These are phyloP conservation scores for Leccinum fibrillosum DNA, from an alignment of 768 basidiomycete genomes.

Conservation along the genomic window DNA sequence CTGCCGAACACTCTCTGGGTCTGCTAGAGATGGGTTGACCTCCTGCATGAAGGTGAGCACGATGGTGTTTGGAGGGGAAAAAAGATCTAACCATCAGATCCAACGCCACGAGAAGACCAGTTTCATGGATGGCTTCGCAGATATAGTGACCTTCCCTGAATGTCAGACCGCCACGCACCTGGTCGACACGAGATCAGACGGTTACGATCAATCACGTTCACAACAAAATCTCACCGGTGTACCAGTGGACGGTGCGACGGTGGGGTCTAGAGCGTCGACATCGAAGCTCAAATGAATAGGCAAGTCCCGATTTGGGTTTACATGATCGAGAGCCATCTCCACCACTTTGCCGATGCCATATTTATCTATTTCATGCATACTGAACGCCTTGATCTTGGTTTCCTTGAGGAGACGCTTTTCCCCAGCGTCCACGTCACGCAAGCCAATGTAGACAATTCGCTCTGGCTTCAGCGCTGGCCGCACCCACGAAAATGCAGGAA, in stretches of 20 bases:
- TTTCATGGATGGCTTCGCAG: conserved; percentile 89
- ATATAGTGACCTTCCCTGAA: conserved; percentile 99
- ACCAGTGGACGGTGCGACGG: conserved; percentile 93
- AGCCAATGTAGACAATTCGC: conserved; percentile 92
- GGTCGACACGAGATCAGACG: not conserved
- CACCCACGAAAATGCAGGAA: conserved; percentile 53
- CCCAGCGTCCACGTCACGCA: conserved; percentile 87
- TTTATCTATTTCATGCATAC: conserved; percentile 87
- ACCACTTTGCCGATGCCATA: conserved; percentile 93
- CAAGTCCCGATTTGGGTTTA: conserved; percentile 77
- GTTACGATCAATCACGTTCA: not conserved
- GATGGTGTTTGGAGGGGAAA: not conserved
- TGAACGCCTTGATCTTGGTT: conserved; percentile 79
- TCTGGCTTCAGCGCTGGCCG: conserved; percentile 66
- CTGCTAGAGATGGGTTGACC: conserved; percentile 92
- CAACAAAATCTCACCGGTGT: conserved; percentile 61
- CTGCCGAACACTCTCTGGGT: conserved; percentile 70
- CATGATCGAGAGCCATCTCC: conserved; percentile 93
- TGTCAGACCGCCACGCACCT: conserved; percentile 92
- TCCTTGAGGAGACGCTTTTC: conserved; percentile 86
- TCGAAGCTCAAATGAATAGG: conserved; percentile 98
- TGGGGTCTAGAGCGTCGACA: conserved; percentile 91
- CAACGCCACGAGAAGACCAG: conserved; percentile 85
- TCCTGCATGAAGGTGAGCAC: conserved; percentile 50
- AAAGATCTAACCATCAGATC: conserved; percentile 79